Evolutionary conservation across 495 filamentous ascomycete species (phyloP).

Genomic region (Podospora comata): DNA sequence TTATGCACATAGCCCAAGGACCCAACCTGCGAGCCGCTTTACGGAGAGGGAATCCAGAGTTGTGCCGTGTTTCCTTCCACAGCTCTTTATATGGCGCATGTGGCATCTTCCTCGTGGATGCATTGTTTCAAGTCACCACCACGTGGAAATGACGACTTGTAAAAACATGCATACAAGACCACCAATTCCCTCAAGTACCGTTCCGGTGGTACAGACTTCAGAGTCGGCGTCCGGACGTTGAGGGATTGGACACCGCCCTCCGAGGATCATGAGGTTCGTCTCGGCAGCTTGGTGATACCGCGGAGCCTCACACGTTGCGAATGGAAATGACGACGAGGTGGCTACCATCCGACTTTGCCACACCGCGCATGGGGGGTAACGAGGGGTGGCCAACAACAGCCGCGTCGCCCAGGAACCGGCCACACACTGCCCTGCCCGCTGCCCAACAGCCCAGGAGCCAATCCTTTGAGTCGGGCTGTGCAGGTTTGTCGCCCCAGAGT

Average conservation of each 20-base stretch:
- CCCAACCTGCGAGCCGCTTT: too few species aligned
- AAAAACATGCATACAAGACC: background rate
- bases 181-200: background rate
- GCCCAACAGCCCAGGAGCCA: background rate
- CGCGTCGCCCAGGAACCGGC: background rate
- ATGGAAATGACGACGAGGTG: background rate
- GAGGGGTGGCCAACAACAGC: background rate
- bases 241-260: slow-evolving; percentile 3
- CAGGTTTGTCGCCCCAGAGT: background rate
- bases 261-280: background rate
- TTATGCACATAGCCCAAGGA: too few species aligned
- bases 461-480: background rate
- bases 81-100: too few species aligned
- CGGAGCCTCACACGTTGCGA: background rate
- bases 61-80: too few species aligned
- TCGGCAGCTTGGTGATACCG: background rate
- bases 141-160: background rate
- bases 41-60: too few species aligned
- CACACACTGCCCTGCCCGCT: background rate
- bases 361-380: background rate
- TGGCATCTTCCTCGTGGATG: too few species aligned
- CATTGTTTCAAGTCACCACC: background rate
- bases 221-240: background rate
- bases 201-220: background rate
- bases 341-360: slow-evolving; percentile 2